Base-by-base conservation (phyloP, 306 rosid genomes). In the Carpinus viminea region DNA sequence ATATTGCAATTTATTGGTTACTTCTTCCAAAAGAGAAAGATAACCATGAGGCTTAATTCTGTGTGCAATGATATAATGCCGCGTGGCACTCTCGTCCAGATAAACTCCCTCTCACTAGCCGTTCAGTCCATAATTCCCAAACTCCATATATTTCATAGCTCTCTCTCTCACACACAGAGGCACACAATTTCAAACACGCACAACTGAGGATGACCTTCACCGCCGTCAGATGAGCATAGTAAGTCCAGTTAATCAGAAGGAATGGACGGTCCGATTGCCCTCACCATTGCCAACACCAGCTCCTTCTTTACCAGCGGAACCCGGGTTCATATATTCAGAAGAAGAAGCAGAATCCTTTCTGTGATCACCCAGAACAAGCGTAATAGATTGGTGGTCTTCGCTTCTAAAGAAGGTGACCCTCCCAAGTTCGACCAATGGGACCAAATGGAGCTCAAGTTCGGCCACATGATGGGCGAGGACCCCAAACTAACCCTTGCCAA, bases 401-500 rank as follows among this genome's bases (percentile, higher is more conserved):
- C 93, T 64, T 87, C 97, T 34, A 86, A 80, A 50, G 92, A 91
- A 48, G 88, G 87, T 11, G 43, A 61, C 53, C 83, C 83, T 72
- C 85, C 91, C 9, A 83, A 91, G 80, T 80, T 93, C 73, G 89
- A 96, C 72, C 83, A 76, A 26, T 7, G 87, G 73, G 98, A 96
- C 91, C 91, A 80, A 46, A 90, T 90, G 97, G 99, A 96, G 78
- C 91, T 93, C 87, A 89, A 91, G 83, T 91, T 96, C 72, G 99
- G 97, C n/a, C 91, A 91, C 75, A 78, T 93, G 83, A 82, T 96
- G 31, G 98, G 97, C 2, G 98, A 93, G 77, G 99, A 96, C 87
- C 99, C 99, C 6, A 89, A 93, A 64, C 92, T 96, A 73, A 93
- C 99, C 69, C 84, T 91, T 70, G 97, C 98, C 61, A 93, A 93